Conservation (phyloP, 2,329 filamentous ascomycete species). For the Beauveria pseudobassiana region DNA sequence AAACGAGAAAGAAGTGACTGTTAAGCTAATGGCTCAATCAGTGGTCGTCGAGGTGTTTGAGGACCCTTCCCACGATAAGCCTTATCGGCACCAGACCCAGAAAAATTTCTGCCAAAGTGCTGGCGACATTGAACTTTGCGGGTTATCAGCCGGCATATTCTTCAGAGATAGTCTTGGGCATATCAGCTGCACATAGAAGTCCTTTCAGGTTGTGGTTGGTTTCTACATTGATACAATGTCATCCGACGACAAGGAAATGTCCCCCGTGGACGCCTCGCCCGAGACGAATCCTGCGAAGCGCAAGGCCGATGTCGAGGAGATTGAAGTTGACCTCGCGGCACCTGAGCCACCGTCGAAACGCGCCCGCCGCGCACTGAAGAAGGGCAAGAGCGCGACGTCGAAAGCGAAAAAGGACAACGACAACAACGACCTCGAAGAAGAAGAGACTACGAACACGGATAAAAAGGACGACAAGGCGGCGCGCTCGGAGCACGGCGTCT, state of each 20-base stretch:
- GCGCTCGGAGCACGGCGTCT: constrained; percentile 78
- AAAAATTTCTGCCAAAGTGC: constrained; percentile 5
- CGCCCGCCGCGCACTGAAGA: constrained; percentile 82
- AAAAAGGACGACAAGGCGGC: constrained; percentile 36
- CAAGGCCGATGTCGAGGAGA: constrained; percentile 62
- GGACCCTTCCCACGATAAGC: background rate
- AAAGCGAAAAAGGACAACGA: constrained; percentile 31
- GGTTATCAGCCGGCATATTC: background rate
- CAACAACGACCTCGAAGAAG: constrained; percentile 25
- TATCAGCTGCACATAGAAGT: background rate
- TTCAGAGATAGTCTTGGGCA: background rate
- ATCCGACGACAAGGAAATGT: background rate
- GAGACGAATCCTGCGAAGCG: constrained; percentile 47
- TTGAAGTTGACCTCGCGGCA: constrained; percentile 83
- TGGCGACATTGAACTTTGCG: background rate
- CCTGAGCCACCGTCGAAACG: constrained; percentile 95
- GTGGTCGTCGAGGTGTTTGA: background rate
- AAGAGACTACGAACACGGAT: constrained; percentile 30
- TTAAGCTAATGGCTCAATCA: background rate
- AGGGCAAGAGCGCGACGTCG: constrained; percentile 55
- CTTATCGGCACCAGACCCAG: constrained; percentile 6
- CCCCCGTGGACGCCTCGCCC: constrained; percentile 13
- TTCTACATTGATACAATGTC: background rate
- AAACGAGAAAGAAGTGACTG: background rate
- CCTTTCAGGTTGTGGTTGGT: background rate